Base-by-base conservation (phyloP, 1,284 basidiomycete genomes). In the Abortiporus biennis region DNA sequence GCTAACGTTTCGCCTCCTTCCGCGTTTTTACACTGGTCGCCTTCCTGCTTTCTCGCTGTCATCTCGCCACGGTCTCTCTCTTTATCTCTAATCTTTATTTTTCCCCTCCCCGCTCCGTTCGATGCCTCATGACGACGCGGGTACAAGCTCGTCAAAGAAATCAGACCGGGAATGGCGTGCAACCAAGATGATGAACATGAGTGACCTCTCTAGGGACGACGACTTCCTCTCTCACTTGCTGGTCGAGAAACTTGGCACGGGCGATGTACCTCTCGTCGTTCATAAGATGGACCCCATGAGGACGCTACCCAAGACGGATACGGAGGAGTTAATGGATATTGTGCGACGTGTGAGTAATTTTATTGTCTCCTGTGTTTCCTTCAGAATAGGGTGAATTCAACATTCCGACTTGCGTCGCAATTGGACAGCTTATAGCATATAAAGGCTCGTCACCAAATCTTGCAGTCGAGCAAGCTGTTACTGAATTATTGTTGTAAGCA, bases 141-240 rank as follows among this genome's bases (percentile, higher is more conserved):
- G 49, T 43, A 38, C 48, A 30, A 45, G 49, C 40, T 49, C 53
- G 43, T 53, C 48, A 12, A 43, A 44, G 29, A 32, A 45, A 15
- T 23, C 27, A 27, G 23, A 37, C 19, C 35, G 48, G 48, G 54
- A 64, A 68, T 88, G 85, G 85, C 78, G 80, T 34, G 78, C 78
- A 16, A 89, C 85, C 37, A 88, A 84, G 70, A 79, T 83, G 52
- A 90, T 90, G 87, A 85, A 87, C 67, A 83, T 87, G 71, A 74
- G 74, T 61, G 86, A 90, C 74, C 75, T 90, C 46, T 84, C 85
- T 51, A 80, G 78, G 62, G 87, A 90, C 66, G 86, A 90, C 62
- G 86, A 90, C 65, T 90, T 89, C 62, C 78, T 90, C 59, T 85
- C 81, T 57, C 83, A 88, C 64, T 72, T 90, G 36, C 77, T 90